Evolutionary conservation across 1,284 basidiomycete species (phyloP).

Genomic region (Trichosporon sp.): DNA sequence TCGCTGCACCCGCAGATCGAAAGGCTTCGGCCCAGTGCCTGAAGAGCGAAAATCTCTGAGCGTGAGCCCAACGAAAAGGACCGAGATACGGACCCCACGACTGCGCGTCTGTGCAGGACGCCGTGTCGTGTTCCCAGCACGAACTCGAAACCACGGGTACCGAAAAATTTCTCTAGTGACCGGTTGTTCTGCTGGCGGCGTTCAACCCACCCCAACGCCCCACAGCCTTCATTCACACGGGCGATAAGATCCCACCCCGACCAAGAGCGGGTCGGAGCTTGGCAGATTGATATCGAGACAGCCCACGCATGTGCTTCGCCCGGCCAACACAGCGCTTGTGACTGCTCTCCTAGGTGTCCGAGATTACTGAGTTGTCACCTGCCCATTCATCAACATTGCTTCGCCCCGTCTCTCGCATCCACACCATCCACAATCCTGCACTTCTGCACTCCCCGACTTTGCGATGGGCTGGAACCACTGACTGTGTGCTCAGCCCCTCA

Average conservation of each 20-base stretch:
- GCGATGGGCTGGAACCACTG: conserved; percentile 4
- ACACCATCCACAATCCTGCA: neutral
- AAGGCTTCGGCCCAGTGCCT: neutral
- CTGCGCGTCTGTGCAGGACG: neutral
- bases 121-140: neutral
- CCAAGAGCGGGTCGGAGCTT: neutral
- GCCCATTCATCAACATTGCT: neutral
- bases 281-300: neutral
- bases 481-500: neutral
- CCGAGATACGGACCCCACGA: neutral
- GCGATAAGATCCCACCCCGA: neutral
- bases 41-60: neutral
- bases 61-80: neutral
- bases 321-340: neutral
- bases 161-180: neutral
- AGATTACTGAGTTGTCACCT: neutral
- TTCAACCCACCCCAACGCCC: neutral
- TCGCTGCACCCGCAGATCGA: neutral
- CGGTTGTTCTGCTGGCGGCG: neutral
- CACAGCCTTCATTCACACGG: neutral
- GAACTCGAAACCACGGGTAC: neutral
- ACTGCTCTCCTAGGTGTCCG: neutral
- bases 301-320: neutral
- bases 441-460: neutral
- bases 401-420: conserved; percentile 4